Conservation (phyloP, 805 yeast species). For the Scheffersomyces stipitis region DNA sequence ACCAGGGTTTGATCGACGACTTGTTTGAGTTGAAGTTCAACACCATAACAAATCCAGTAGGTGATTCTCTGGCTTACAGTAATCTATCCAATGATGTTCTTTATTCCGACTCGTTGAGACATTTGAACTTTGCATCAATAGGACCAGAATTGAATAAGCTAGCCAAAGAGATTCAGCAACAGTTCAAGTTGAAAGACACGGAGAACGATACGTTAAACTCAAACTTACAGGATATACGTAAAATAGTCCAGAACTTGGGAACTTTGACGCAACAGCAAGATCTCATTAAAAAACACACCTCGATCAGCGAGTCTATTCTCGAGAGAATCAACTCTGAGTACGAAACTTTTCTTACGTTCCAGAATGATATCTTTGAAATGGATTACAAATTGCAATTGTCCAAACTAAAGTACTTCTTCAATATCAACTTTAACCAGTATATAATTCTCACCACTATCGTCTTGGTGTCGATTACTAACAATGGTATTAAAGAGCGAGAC, state of each 20-base stretch:
- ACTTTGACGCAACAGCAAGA: conserved; percentile 66
- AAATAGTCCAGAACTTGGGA: conserved; percentile 69
- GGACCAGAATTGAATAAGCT: conserved; percentile 69
- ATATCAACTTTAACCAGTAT: conserved; percentile 31
- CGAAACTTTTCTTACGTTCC: conserved; percentile 54
- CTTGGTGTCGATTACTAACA: conserved; percentile 59
- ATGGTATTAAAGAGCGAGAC: conserved; percentile 70
- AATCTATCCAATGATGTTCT: conserved; percentile 52
- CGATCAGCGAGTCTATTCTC: conserved; percentile 66
- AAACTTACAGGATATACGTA: conserved; percentile 46
- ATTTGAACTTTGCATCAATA: conserved; percentile 74
- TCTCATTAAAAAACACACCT: conserved; percentile 69
- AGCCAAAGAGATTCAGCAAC: conserved; percentile 69
- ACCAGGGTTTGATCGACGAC: conserved; percentile 81
- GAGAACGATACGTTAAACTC: conserved; percentile 49
- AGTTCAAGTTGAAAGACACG: conserved; percentile 60
- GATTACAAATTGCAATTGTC: conserved; percentile 34
- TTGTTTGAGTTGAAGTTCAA: conserved; percentile 51
- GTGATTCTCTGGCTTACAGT: conserved; percentile 57
- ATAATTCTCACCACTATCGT: conserved; percentile 55
- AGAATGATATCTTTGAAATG: conserved; percentile 63
- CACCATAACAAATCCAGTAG: conserved; percentile 6
- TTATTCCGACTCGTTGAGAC: conserved; percentile 48
- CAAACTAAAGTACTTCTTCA: conserved; percentile 38
- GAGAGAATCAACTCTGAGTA: conserved; percentile 42